Conservation (phyloP, 2,329 filamentous ascomycete species). For the Chlorencoelia australis region DNA sequence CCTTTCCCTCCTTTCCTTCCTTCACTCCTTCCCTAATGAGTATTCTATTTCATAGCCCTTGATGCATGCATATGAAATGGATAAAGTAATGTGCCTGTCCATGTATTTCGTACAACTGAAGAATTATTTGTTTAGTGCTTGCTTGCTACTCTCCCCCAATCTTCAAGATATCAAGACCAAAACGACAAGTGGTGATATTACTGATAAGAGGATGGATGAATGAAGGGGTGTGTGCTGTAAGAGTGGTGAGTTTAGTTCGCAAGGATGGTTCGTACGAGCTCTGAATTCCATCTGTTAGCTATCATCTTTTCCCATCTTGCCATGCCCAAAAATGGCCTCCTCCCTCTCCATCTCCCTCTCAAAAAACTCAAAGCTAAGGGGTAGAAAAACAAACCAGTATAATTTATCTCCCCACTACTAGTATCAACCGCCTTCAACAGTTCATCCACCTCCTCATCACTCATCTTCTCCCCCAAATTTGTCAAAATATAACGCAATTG, state of each 20-base stretch:
- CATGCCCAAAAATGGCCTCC: too few species aligned
- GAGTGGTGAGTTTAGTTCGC: conserved; percentile 52
- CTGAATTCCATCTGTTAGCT: conserved; percentile 31
- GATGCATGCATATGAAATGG: too few species aligned
- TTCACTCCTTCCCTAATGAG: too few species aligned
- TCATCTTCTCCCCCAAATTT: conserved; percentile 98
- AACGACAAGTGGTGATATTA: too few species aligned
- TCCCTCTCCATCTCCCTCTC: background rate
- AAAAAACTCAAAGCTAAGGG: background rate
- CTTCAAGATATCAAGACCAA: too few species aligned
- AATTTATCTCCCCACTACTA: conserved; percentile 93
- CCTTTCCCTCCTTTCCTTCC: too few species aligned
- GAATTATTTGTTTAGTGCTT: too few species aligned
- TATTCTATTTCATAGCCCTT: too few species aligned
- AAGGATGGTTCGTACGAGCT: conserved; percentile 78
- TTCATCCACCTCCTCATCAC: conserved; percentile 96
- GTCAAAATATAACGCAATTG: conserved; percentile 97
- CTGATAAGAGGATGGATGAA: too few species aligned
- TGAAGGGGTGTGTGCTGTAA: background rate
- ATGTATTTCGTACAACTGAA: too few species aligned
- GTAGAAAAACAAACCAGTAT: conserved; percentile 58
- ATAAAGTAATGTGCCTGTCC: too few species aligned
- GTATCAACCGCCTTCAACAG: conserved; percentile 97
- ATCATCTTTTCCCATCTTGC: conserved; percentile 5
- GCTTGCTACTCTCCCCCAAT: too few species aligned